These are phyloP conservation scores for Hanseniaspora sp. DNA, from an alignment of 1,139 yeast species.

Conservation along the genomic window DNA sequence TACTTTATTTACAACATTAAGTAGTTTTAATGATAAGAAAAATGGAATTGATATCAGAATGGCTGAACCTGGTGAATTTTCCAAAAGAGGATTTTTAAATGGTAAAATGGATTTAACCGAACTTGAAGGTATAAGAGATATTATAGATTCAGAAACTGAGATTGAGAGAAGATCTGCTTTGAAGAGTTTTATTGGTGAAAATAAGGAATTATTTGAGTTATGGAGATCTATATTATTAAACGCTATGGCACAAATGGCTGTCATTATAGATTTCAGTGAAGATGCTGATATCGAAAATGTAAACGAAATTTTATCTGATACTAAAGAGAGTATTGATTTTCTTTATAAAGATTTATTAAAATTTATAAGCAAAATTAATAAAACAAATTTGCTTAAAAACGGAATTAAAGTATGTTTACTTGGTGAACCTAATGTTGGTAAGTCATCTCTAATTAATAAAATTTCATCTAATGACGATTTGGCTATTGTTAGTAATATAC, in stretches of 20 bases:
- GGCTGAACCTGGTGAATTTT: constrained; percentile 92
- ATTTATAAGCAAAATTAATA: constrained; percentile 42
- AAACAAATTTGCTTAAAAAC: constrained; percentile 53
- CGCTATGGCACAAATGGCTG: constrained; percentile 66
- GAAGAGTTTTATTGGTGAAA: constrained; percentile 59
- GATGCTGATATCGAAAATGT: constrained; percentile 71
- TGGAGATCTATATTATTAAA: constrained; percentile 65
- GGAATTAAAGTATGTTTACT: constrained; percentile 67
- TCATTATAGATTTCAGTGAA: constrained; percentile 92
- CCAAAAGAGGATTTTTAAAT: constrained; percentile 67
- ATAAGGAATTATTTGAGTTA: constrained; percentile 39
- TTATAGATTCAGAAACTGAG: constrained; percentile 93
- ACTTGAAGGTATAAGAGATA: constrained; percentile 77
- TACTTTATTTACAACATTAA: constrained; percentile 58
- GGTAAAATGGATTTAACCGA: constrained; percentile 64
- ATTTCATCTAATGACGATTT: constrained; percentile 63
- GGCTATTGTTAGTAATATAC: constrained; percentile 81
- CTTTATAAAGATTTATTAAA: constrained; percentile 38
- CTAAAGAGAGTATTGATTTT: constrained; percentile 35
- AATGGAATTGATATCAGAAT: constrained; percentile 45
- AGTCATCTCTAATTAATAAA: constrained; percentile 68
- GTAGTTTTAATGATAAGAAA: constrained; percentile 34
- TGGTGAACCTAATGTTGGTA: constrained; percentile 97
- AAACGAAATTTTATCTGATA: constrained; percentile 39
- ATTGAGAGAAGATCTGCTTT: constrained; percentile 68